Evolutionary conservation across 116 monocot genomes (phyloP).

Genomic region (Iris pallida): DNA sequence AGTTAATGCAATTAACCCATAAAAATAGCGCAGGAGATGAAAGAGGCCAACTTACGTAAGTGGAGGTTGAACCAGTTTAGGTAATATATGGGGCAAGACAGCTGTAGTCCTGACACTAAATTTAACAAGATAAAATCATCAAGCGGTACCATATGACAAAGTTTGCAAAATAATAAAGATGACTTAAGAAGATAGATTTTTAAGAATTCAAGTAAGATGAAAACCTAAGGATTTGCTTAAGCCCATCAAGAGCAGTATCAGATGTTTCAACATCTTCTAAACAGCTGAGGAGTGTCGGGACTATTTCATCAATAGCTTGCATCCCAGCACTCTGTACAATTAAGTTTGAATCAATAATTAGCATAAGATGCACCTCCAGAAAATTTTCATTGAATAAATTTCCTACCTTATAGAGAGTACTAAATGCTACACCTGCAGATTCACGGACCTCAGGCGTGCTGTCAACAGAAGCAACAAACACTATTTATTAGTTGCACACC

Average conservation of each 20-base stretch:
- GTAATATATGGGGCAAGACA: conserved; percentile 95
- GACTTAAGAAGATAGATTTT: neutral
- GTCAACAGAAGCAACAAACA: conserved; percentile 17
- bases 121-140: conserved; percentile 7
- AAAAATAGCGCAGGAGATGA: neutral
- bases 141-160: conserved; percentile 6
- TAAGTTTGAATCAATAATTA: neutral
- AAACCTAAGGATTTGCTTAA: conserved; percentile 95
- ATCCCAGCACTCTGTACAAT: conserved; percentile 81
- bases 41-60: conserved; percentile 51
- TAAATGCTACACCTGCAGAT: conserved; percentile 93
- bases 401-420: conserved; percentile 95
- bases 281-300: conserved; percentile 74
- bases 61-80: conserved; percentile 84
- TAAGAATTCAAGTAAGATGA: neutral
- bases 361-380: neutral
- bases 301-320: conserved; percentile 99
- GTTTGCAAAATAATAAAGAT: neutral
- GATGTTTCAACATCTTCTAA: conserved; percentile 84
- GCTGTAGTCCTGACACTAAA: conserved; percentile 84
- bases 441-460: conserved; percentile 89
- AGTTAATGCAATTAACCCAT: too few relatives aligned
- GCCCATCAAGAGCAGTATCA: conserved; percentile 92
- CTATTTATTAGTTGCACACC: neutral
- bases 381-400: too few relatives aligned